Evolutionary conservation across 768 basidiomycete genomes (phyloP), one percentile per base, ranked within the genome.

Genomic region (Lentinula edodes): DNA sequence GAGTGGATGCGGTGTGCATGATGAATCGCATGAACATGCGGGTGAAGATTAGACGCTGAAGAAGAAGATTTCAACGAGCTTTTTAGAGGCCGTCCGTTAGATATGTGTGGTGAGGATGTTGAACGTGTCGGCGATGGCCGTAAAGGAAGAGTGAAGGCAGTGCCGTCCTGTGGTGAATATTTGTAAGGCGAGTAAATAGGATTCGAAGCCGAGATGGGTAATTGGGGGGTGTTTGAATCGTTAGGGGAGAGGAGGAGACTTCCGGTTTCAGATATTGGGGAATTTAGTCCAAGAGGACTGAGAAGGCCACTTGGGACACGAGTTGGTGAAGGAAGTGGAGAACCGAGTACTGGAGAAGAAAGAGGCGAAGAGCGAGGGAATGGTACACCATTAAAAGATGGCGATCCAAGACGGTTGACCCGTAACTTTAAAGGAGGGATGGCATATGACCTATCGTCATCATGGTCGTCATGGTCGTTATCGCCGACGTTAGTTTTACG

Each of bases 41-140:
- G 75, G 46, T 76, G 71, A 56, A 84, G 81, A 65, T 74, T 76
- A 46, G 81, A 80, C 2, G 80, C 71, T 10, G 83, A 83, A 7
- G 77, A 76, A 38, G 81, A 82, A 5, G 74, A 75, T 71, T 96
- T 97, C 67, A 97, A 83, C 1, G 91, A 90, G 0, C 90, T 82
- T 69, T 93, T 93, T 73, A 97, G 87, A 3, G 93, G 90, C 69
- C 92, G 92, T 48, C 94, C 93, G 61, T 88, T 93, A 18, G 83
- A 76, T 32, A 87, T 77, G 13, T 48, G 45, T 73, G 79, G 66
- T 63, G 73, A 54, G 61, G 80, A 66, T 63, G 75, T 35, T 58
- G 80, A 72, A 64, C 79, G 67, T 60, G 72, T 62, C 20, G 63
- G 64, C 16, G 66, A 58, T 6, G 66, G 62, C 10, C 45, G 59